Percentiles rank a stretch among this genome's conserved stretches.
phyloP scores from a whole-genome alignment of 2,329 filamentous ascomycete species.

The Aspergillus ochraceoroseus region DNA sequence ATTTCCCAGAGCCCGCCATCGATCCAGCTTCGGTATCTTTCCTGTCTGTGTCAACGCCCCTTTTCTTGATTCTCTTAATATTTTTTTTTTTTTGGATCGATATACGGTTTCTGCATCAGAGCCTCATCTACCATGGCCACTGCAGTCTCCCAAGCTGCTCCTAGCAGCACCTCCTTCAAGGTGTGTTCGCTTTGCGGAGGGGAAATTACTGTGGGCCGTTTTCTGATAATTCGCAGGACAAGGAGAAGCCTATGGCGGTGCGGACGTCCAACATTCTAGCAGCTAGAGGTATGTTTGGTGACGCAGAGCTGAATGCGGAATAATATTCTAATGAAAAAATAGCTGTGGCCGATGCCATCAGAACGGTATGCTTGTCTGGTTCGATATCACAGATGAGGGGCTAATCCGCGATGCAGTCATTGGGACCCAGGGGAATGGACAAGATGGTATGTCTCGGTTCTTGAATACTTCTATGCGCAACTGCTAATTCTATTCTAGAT shows the following conservation, averaged over 20 bases:
- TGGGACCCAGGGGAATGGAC: conserved; percentile 96
- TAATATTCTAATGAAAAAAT: conserved; percentile 27
- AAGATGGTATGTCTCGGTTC: conserved; percentile 64
- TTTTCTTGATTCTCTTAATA: conserved; percentile 15
- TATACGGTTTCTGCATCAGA: conserved; percentile 27
- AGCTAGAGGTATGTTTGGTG: conserved; percentile 66
- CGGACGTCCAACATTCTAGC: conserved; percentile 95
- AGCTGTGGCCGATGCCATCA: conserved; percentile 96
- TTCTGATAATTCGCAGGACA: conserved; percentile 56
- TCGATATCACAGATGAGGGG: conserved; percentile 31
- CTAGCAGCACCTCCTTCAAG: conserved; percentile 63
- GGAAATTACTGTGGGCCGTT: conserved; percentile 28
- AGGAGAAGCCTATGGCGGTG: conserved; percentile 98
- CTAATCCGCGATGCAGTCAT: conserved; percentile 54
- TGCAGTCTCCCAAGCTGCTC: conserved; percentile 45
- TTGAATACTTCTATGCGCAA: not conserved
- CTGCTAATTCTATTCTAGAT: conserved; percentile 53
- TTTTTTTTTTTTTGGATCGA: conserved; percentile 22
- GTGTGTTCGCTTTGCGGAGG: conserved; percentile 37
- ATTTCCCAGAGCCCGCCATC: conserved; percentile 32
- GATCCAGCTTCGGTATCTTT: conserved; percentile 21
- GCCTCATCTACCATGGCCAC: conserved; percentile 47
- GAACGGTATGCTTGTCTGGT: conserved; percentile 56
- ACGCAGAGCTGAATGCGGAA: conserved; percentile 2
- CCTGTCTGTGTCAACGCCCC: conserved; percentile 21